Evolutionary conservation across 129 eudicot genomes (phyloP).

Genomic region (Smallanthus sonchifolius): DNA sequence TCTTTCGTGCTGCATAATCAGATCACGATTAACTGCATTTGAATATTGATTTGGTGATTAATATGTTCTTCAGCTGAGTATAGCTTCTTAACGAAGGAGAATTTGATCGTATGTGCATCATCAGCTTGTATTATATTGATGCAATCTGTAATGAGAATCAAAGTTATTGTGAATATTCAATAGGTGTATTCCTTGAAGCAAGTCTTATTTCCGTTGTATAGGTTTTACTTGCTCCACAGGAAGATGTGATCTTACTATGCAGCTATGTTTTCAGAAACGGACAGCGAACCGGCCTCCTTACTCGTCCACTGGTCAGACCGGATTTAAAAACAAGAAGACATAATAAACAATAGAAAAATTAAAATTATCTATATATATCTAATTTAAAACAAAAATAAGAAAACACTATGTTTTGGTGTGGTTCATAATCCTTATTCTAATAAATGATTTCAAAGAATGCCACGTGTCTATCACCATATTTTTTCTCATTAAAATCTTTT

Average conservation of each 20-base stretch:
- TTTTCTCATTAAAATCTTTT: too few species aligned
- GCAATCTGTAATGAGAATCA: not conserved
- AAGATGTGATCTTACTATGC: constrained; percentile 1
- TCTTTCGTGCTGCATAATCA: not conserved
- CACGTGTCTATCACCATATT: too few species aligned
- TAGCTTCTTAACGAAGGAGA: not conserved
- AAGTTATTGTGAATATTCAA: not conserved
- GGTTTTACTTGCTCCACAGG: not conserved
- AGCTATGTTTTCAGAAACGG: not conserved
- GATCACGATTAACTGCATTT: constrained; percentile 5
- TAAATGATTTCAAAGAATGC: too few species aligned
- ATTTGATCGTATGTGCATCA: not conserved
- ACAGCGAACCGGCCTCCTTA: too few species aligned
- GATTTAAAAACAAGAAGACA: too few species aligned
- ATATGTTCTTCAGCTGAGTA: not conserved
- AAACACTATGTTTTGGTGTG: too few species aligned
- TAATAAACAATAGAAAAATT: too few species aligned
- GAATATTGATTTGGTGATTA: not conserved
- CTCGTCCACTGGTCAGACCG: too few species aligned
- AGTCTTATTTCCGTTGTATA: too few species aligned
- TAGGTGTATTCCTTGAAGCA: not conserved
- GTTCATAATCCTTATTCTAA: too few species aligned
- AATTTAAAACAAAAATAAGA: too few species aligned
- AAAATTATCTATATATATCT: too few species aligned
- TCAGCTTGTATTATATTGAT: not conserved